These are phyloP conservation scores for Cercospora sojina DNA, from an alignment of 2,329 filamentous ascomycete species.

Conservation along the genomic window DNA sequence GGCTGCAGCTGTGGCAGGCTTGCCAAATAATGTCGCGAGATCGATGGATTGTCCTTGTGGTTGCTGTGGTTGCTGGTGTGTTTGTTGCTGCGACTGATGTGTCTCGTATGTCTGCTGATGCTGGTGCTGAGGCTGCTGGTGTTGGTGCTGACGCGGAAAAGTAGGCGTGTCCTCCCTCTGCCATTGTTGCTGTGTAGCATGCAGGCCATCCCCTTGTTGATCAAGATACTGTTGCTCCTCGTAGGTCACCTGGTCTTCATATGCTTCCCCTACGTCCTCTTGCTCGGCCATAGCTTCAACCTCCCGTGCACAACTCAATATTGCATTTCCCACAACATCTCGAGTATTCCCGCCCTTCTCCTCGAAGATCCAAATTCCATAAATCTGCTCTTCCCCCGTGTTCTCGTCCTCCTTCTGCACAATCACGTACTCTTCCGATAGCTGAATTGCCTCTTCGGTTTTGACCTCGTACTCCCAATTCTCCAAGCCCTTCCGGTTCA, in stretches of 20 bases:
- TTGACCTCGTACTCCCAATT: constrained; percentile 49
- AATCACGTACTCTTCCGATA: constrained; percentile 60
- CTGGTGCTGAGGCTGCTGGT: constrained; percentile 45
- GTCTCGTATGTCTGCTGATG: constrained; percentile 1
- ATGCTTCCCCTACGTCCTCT: constrained; percentile 3
- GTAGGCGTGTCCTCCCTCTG: neutral
- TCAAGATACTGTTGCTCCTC: constrained; percentile 5
- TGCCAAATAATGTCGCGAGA: constrained; percentile 30
- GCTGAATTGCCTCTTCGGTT: constrained; percentile 46
- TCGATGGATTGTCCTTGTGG: constrained; percentile 38
- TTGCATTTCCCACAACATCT: constrained; percentile 53
- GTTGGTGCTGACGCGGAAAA: constrained; percentile 51
- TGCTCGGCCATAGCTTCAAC: constrained; percentile 42
- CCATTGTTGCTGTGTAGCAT: neutral
- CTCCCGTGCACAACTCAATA: constrained; percentile 55
- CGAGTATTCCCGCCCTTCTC: constrained; percentile 54
- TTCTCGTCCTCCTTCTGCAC: constrained; percentile 49
- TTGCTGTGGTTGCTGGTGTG: constrained; percentile 50
- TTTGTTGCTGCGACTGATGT: constrained; percentile 45
- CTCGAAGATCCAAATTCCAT: constrained; percentile 65
- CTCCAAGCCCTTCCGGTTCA: constrained; percentile 51
- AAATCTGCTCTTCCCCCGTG: constrained; percentile 44
- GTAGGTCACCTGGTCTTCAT: neutral
- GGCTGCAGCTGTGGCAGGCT: constrained; percentile 9
- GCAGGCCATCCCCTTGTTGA: constrained; percentile 1